Percentiles rank a stretch among this genome's conserved stretches.
phyloP scores from a whole-genome alignment of 2,329 filamentous ascomycete species.

The Verticillium alfalfae region DNA sequence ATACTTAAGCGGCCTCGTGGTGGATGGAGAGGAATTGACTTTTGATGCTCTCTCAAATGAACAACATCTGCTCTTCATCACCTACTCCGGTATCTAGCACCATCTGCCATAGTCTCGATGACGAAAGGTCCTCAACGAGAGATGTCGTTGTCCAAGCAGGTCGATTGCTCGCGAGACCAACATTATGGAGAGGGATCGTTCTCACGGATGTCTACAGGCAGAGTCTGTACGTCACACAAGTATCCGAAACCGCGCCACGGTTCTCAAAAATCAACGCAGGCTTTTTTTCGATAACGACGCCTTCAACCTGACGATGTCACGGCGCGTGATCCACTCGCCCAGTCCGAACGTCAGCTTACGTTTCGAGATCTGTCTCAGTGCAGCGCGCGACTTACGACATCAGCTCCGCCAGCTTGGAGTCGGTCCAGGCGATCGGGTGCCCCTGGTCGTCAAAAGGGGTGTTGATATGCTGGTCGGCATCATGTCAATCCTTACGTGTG shows the following conservation, averaged over 20 bases:
- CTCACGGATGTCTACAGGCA: no score
- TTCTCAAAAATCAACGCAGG: slow-evolving; percentile 27
- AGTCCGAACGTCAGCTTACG: slow-evolving; percentile 14
- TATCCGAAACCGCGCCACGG: not conserved
- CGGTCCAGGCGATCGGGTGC: slow-evolving; percentile 28
- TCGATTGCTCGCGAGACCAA: no score
- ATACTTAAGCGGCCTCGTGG: not conserved
- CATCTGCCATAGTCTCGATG: no score
- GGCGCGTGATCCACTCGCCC: not conserved
- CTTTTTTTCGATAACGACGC: slow-evolving; percentile 27
- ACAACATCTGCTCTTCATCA: not conserved
- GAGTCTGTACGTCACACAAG: no score
- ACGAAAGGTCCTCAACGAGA: no score
- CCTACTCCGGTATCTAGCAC: no score
- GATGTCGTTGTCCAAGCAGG: no score
- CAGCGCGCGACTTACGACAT: slow-evolving; percentile 27
- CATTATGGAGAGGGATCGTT: not conserved
- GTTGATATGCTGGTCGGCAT: slow-evolving; percentile 37
- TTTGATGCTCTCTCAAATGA: not conserved
- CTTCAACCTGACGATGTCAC: not conserved
- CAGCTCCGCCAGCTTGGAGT: slow-evolving; percentile 21
- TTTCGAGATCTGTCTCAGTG: slow-evolving; percentile 21
- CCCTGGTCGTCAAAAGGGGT: slow-evolving; percentile 33
- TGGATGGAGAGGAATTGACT: no score
- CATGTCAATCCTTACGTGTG: slow-evolving; percentile 34